Evolutionary conservation across 1,284 basidiomycete genomes (phyloP).

Genomic region (Phylloboletellus chloephorus): DNA sequence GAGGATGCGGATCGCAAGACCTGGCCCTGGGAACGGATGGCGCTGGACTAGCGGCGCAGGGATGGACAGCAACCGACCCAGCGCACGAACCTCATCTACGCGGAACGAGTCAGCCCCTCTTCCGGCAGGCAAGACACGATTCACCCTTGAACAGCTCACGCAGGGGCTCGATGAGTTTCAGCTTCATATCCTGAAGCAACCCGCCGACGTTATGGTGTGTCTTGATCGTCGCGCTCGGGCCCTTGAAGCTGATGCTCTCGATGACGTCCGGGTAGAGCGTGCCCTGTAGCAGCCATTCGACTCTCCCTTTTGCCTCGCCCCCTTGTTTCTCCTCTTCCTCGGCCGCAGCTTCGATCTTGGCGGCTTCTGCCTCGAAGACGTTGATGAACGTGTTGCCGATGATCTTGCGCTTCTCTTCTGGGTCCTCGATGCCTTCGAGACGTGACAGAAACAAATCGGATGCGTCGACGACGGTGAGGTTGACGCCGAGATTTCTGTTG

Average conservation of each 20-base stretch:
- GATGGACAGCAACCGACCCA: slow-evolving; percentile 88
- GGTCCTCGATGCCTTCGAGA: slow-evolving; percentile 89
- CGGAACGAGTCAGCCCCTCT: background rate
- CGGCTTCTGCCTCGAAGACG: slow-evolving; percentile 92
- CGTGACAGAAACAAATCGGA: slow-evolving; percentile 91
- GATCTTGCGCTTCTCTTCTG: slow-evolving; percentile 96
- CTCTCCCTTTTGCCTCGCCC: slow-evolving; percentile 77
- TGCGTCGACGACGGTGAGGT: slow-evolving; percentile 93
- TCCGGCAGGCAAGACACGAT: slow-evolving; percentile 14
- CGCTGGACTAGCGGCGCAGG: slow-evolving; percentile 91
- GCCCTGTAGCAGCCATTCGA: slow-evolving; percentile 95
- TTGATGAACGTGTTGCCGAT: slow-evolving; percentile 99
- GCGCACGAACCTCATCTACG: slow-evolving; percentile 90
- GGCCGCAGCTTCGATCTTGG: slow-evolving; percentile 83
- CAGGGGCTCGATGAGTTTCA: slow-evolving; percentile 97
- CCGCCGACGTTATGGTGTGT: slow-evolving; percentile 99
- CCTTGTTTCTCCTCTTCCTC: slow-evolving; percentile 67
- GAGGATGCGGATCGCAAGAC: slow-evolving; percentile 97
- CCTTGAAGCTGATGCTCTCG: slow-evolving; percentile 99
- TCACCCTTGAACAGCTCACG: slow-evolving; percentile 97
- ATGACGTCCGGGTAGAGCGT: slow-evolving; percentile 99
- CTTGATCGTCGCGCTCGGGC: slow-evolving; percentile 98
- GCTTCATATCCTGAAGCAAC: slow-evolving; percentile 94
- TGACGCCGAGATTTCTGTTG: slow-evolving; percentile 90
- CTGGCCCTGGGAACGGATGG: slow-evolving; percentile 99